A percentile compares a stretch with the other conserved stretches of the same genome.
These are phyloP conservation scores for Murraya koenigii DNA, from an alignment of 345 rosid genomes.

Conservation along the genomic window DNA sequence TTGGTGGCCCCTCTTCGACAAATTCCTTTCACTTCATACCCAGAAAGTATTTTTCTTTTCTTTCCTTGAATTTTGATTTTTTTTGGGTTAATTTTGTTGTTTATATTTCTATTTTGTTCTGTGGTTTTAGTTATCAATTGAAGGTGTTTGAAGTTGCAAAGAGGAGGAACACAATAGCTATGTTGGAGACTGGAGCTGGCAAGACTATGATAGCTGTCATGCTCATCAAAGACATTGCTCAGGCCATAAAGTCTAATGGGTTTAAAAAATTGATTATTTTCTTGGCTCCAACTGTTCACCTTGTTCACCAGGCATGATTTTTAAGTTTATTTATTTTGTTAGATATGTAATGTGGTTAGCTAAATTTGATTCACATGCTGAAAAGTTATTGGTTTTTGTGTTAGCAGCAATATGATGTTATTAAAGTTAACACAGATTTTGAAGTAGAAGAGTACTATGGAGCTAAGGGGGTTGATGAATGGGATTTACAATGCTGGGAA, in stretches of 20 bases:
- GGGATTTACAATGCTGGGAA: slow-evolving; percentile 62
- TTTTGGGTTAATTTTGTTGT: background rate
- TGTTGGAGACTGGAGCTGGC: slow-evolving; percentile 67
- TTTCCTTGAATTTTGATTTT: background rate
- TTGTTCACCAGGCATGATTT: slow-evolving; percentile 64
- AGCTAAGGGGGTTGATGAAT: slow-evolving; percentile 71
- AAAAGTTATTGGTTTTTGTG: slow-evolving; percentile 10
- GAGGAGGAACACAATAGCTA: slow-evolving; percentile 71
- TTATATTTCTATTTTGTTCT: background rate
- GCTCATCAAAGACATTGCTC: slow-evolving; percentile 51
- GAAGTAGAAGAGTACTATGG: slow-evolving; percentile 70
- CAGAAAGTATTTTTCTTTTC: slow-evolving; percentile 37
- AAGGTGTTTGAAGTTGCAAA: slow-evolving; percentile 62
- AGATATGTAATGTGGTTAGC: background rate
- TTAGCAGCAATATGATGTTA: slow-evolving; percentile 69
- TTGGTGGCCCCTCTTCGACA: background rate
- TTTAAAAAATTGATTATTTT: slow-evolving; percentile 53
- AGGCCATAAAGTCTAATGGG: slow-evolving; percentile 32
- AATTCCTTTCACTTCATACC: slow-evolving; percentile 25
- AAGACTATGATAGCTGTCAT: slow-evolving; percentile 65
- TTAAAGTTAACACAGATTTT: slow-evolving; percentile 39
- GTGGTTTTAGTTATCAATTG: slow-evolving; percentile 50
- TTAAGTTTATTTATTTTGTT: background rate
- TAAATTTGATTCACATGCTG: slow-evolving; percentile 1
- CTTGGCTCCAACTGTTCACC: slow-evolving; percentile 81